A percentile compares a stretch with the other conserved stretches of the same genome.
Conservation (phyloP, 148 eudicot species). For the Pharnaceum exiguum region DNA sequence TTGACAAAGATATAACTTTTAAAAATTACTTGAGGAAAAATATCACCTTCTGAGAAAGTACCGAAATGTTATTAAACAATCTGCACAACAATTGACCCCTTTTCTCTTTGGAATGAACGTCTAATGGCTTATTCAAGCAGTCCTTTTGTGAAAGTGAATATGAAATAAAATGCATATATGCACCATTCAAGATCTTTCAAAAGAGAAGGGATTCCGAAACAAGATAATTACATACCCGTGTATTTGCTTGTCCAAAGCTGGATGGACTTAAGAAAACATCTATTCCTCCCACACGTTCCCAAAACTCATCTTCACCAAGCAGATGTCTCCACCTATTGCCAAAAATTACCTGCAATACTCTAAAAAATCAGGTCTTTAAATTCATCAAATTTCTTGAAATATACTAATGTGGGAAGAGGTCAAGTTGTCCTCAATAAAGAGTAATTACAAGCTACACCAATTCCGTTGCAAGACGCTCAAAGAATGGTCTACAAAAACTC, state of each 20-base stretch:
- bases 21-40: too few species aligned
- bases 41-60: too few species aligned
- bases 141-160: not conserved
- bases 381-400: not conserved
- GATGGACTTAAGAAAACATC: conserved; percentile 91
- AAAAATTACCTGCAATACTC: conserved; percentile 78
- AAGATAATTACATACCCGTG: conserved; percentile 45
- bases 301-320: conserved; percentile 88
- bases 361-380: conserved; percentile 1
- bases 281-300: conserved; percentile 96
- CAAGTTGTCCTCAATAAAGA: too few species aligned
- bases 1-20: too few species aligned
- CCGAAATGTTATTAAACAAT: too few species aligned
- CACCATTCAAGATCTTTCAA: not conserved
- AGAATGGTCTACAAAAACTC: too few species aligned
- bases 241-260: conserved; percentile 96
- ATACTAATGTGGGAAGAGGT: too few species aligned
- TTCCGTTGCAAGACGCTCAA: too few species aligned
- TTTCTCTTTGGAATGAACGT: too few species aligned
- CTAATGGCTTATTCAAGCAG: too few species aligned
- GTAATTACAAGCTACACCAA: too few species aligned
- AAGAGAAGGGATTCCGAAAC: not conserved
- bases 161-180: not conserved
- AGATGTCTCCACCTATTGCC: conserved; percentile 98
- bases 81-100: too few species aligned